Evolutionary conservation across 1,284 basidiomycete species (phyloP), one percentile per base, ranked within the genome.

Genomic region (Rhodofomes roseus): DNA sequence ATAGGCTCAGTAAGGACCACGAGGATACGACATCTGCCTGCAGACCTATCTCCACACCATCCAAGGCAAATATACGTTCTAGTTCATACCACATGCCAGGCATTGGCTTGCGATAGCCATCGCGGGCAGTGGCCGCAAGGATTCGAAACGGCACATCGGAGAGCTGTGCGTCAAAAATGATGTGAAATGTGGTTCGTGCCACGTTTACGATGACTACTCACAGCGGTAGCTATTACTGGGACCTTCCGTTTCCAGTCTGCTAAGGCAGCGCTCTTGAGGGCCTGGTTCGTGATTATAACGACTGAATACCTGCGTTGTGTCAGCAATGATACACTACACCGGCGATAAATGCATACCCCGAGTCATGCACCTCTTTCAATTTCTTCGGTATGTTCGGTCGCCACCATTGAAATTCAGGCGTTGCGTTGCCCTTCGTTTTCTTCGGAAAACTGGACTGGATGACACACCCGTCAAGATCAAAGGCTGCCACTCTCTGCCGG

Each of bases 381-480:
- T 84, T 89, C 5, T 71, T 68, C 1, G 87, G 87, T 1, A 97
- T 84, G n/a, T 67, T 70, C 0, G 79, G 70, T 63, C 84, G 74
- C 92, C 92, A 95, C 89, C 92, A 95, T 62, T 84, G 79, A 85
- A 90, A 96, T 63, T 82, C 80, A 0, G 76, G 70, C 50, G 79
- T 70, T 25, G 68, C 43, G n/a, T 57, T 71, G 61, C 69, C 71
- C 63, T 70, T 76, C 14, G 75, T 78, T 60, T 80, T 83, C 64
- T 74, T 76, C 46, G 70, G 80, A 48, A 79, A 78, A 41, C 75
- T 76, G 2, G 83, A 82, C 65, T 85, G 83, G 70, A 97, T 94
- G 57, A 96, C 68, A 0, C 93, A 96, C 0, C 92, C 94, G 69
- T 97, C 95, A 5, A 97, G 76, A 69, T 96, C 94, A 66, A 95